Conservation (phyloP, 1,139 yeast species). For the Geotrichum reessii region DNA sequence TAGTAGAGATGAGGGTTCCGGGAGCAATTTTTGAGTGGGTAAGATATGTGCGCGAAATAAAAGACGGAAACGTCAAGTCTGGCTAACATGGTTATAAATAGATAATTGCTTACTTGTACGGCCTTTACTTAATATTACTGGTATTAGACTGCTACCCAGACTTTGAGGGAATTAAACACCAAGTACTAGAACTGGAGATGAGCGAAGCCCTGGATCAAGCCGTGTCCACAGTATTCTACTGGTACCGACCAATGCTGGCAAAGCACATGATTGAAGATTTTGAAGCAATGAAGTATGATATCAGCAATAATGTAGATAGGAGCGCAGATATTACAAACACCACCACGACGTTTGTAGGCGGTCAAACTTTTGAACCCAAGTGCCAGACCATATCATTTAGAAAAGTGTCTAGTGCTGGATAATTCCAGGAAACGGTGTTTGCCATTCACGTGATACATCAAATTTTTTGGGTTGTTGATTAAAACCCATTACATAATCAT, state of each 20-base stretch:
- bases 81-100: neutral
- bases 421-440: neutral
- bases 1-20: constrained; percentile 10
- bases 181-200: constrained; percentile 4
- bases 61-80: neutral
- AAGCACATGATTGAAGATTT: constrained; percentile 1
- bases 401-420: neutral
- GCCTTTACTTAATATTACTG: constrained; percentile 14
- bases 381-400: neutral
- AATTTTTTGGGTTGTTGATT: too few relatives aligned
- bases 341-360: neutral
- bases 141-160: constrained; percentile 12
- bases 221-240: constrained; percentile 8
- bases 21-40: constrained; percentile 21
- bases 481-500: neutral
- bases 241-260: neutral
- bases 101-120: constrained; percentile 19
- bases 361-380: neutral
- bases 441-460: neutral
- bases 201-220: constrained; percentile 10
- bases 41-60: neutral
- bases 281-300: neutral
- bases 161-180: constrained; percentile 1
- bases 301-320: neutral
- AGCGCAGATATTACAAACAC: neutral